Evolutionary conservation across 352 stramenopile species (phyloP).

Genomic region (Pythium utonaiense): DNA sequence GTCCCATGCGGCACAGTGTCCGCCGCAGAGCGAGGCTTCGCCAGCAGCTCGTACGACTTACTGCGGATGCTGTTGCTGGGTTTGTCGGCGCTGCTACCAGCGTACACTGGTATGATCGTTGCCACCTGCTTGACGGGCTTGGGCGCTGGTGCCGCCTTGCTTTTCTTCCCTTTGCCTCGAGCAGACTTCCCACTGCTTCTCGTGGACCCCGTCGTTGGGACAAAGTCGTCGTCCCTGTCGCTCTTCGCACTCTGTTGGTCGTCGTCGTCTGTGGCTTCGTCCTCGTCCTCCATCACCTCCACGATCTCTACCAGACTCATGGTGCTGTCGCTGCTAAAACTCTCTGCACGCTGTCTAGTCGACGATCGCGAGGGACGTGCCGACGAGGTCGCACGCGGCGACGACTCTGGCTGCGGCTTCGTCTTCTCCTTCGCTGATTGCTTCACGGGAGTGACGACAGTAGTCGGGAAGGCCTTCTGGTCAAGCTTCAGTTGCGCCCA

Average conservation of each 20-base stretch:
- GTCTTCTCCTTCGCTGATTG: background rate
- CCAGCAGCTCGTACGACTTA: constrained; percentile 11
- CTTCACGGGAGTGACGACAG: background rate
- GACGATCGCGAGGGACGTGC: background rate
- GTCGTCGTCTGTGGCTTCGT: constrained; percentile 11
- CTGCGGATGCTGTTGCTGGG: background rate
- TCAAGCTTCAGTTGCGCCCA: constrained; percentile 22
- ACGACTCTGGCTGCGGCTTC: background rate
- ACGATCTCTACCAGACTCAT: constrained; percentile 25
- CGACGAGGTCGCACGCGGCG: background rate
- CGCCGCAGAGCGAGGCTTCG: constrained; percentile 21
- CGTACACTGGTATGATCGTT: background rate
- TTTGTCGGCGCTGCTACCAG: background rate
- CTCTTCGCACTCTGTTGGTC: background rate
- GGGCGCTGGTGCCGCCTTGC: background rate
- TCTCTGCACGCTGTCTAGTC: constrained; percentile 6
- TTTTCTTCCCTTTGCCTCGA: constrained; percentile 1
- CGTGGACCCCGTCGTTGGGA: background rate
- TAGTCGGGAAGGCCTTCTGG: constrained; percentile 7
- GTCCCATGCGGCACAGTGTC: constrained; percentile 26
- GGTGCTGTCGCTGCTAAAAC: constrained; percentile 10
- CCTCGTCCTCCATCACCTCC: constrained; percentile 26
- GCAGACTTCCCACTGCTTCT: constrained; percentile 2
- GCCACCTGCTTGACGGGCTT: background rate
- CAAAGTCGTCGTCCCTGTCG: constrained; percentile 21